Evolutionary conservation across 139 green algal genomes (phyloP), one percentile per base, ranked within the genome.

Genomic region (Chlamydomonas incerta): DNA sequence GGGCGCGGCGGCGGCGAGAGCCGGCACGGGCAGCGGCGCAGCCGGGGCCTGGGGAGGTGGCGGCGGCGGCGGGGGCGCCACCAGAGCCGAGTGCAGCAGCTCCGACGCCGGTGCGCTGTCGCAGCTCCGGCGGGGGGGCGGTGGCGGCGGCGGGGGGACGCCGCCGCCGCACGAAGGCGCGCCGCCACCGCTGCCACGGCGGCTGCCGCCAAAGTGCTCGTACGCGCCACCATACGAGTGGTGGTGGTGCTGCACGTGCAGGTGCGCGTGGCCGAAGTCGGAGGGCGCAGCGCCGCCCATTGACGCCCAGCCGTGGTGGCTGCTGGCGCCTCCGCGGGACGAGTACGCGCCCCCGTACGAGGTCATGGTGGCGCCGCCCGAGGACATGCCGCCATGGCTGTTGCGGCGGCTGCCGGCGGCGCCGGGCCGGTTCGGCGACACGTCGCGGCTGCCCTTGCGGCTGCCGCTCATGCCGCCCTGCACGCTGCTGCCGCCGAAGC

Each of bases 361-460:
- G 11, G 37, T 71, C 74, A 60, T 71, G 8, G 60, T 34, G 18
- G 50, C 57, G 23, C 74, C 74, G 10, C 57, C 74, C 34, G 50
- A 79, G 47, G 72, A 79, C 55, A 65, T 29, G 52, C 67, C 80
- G 21, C 68, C 80, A 10, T n/a, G 2, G 80, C 80, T 86, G 67
- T 41, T 66, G 29, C 68, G 52, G 34, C 80, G 68, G 55, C 68
- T 58, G 70, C 70, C 13, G 3, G 13, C 57, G 67, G 21, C 31
- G 28, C 58, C 58, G 35, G 37, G 3, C 9, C 63, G 63, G 57
- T 24, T 2, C 2, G 80, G 80, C 8, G 80, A 86, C 35, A 74
- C 55, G n/a, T 86, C 80, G 29, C 80, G 68, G 55, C 68, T 86
- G 34, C 68, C 55, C 52, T 86, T 86, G 68, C 80, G 80, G 35